A percentile compares a stretch with the other conserved stretches of the same genome.
Conservation (phyloP, 1,284 basidiomycete species). For the Lignosus rhinocerotis region DNA sequence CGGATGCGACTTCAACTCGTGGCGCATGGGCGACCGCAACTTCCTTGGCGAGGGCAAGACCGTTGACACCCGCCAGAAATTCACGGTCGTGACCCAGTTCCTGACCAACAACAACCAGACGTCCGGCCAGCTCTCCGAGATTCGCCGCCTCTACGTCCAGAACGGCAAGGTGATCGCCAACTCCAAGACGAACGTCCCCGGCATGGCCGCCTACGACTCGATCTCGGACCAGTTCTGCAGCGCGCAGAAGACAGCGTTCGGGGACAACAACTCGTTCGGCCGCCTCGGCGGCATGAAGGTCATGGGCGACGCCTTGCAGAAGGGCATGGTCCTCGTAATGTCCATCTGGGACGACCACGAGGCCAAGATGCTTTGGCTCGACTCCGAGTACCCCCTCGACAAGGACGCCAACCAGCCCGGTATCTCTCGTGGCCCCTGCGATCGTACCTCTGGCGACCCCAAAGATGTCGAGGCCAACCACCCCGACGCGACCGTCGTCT, state of each 20-base stretch:
- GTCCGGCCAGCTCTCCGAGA: slow-evolving; percentile 46
- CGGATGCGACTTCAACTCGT: slow-evolving; percentile 60
- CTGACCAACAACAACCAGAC: slow-evolving; percentile 45
- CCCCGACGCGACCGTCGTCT: slow-evolving; percentile 46
- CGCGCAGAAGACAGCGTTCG: slow-evolving; percentile 39
- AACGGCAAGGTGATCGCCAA: slow-evolving; percentile 52
- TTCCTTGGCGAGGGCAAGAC: slow-evolving; percentile 50
- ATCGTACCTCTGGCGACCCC: slow-evolving; percentile 49
- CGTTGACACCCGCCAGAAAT: slow-evolving; percentile 46
- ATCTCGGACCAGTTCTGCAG: slow-evolving; percentile 41
- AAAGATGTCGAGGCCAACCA: slow-evolving; percentile 42
- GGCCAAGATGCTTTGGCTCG: slow-evolving; percentile 62
- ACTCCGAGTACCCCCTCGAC: slow-evolving; percentile 51
- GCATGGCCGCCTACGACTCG: slow-evolving; percentile 38
- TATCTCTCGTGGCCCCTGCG: slow-evolving; percentile 53
- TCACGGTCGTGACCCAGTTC: slow-evolving; percentile 54
- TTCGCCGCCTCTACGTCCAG: slow-evolving; percentile 56
- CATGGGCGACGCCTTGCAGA: slow-evolving; percentile 46
- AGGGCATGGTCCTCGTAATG: slow-evolving; percentile 57
- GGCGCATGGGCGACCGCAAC: slow-evolving; percentile 47
- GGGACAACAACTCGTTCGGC: slow-evolving; percentile 39
- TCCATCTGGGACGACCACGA: slow-evolving; percentile 58
- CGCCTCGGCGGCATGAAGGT: slow-evolving; percentile 37
- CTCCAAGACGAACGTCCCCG: slow-evolving; percentile 45
- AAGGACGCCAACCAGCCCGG: slow-evolving; percentile 44